A percentile compares a stretch with the other conserved stretches of the same genome.
Conservation (phyloP, 2,329 filamentous ascomycete genomes). For the Boeremia exigua region DNA sequence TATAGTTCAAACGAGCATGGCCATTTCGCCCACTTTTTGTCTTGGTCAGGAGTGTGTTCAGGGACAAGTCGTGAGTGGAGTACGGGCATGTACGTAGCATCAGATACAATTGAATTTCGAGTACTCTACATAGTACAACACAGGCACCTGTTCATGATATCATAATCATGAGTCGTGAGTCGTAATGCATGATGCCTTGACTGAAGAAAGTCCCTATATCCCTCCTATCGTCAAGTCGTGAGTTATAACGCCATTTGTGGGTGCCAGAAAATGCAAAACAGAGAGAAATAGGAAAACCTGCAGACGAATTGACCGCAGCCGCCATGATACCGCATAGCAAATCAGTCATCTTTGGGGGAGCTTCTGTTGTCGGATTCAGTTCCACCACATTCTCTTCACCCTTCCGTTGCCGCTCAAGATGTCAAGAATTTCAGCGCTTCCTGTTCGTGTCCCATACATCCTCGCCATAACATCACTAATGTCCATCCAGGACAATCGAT, state of each 20-base stretch:
- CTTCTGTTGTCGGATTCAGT: constrained; percentile 22
- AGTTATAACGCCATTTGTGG: background rate
- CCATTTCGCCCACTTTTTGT: background rate
- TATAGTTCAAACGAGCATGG: background rate
- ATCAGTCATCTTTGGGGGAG: background rate
- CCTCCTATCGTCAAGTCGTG: background rate
- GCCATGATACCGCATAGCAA: background rate
- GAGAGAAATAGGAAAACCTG: background rate
- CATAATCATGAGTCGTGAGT: constrained; percentile 26
- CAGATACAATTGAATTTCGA: constrained; percentile 17
- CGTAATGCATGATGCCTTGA: constrained; percentile 12
- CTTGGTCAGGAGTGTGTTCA: too few species aligned
- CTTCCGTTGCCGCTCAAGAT: constrained; percentile 47
- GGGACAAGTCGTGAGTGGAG: too few species aligned
- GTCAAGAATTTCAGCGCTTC: constrained; percentile 43
- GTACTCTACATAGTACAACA: constrained; percentile 24
- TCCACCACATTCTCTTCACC: constrained; percentile 44
- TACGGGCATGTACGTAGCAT: background rate
- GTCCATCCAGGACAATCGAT: constrained; percentile 46
- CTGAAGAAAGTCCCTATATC: background rate
- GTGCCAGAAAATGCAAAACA: constrained; percentile 1
- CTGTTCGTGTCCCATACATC: constrained; percentile 42
- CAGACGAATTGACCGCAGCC: background rate
- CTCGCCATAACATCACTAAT: constrained; percentile 45
- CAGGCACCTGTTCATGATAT: constrained; percentile 12